Base-by-base conservation (phyloP, 768 basidiomycete genomes). In the Lepiota brunneoincarnata region DNA sequence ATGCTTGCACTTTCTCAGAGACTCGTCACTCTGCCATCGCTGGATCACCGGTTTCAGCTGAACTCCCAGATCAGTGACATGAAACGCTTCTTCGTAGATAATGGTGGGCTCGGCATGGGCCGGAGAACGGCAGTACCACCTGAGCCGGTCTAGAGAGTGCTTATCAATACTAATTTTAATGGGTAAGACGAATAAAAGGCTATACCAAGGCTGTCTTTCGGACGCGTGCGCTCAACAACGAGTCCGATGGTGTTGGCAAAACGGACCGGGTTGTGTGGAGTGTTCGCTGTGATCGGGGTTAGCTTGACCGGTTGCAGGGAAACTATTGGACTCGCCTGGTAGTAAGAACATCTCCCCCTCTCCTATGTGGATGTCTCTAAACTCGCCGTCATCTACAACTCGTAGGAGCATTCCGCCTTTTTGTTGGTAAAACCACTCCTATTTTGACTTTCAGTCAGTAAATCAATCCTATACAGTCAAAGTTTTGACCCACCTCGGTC, bases 361-460 rank as follows among this genome's bases (percentile, higher is more conserved):
- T 58, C 86, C 88, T 61, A 98, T 97, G 23, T 73, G 73, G 44
- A 98, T 89, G 67, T 98, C 96, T 64, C 79, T 77, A 70, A 95
- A 95, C 58, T 75, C 72, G 9, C 81, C 84, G 6, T 83, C 90
- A 45, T 93, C 91, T 14, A 97, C 87, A 1, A 91, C 86, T 56
- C 90, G 85, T 18, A 99, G 76, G 2, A 92, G 74, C 94, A 98
- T 98, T 2, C 80, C 83, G 2, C 96, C 96, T 68, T 94, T 93
- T 75, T 95, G 78, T 66, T 99, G 96, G 70, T 94, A 98, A 70
- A 98, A 98, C 95, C 94, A 98, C 71, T 98, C 96, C 89, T 93
- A 50, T 6, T 37, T 34, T n/a, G 11, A 11, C 21, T n/a, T n/a
- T n/a, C n/a, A n/a, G 36, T 28, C 35, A 50, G 28, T 20, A 44